Base-by-base conservation (phyloP, 2,329 filamentous ascomycete species). In the Fusarium concolor region DNA sequence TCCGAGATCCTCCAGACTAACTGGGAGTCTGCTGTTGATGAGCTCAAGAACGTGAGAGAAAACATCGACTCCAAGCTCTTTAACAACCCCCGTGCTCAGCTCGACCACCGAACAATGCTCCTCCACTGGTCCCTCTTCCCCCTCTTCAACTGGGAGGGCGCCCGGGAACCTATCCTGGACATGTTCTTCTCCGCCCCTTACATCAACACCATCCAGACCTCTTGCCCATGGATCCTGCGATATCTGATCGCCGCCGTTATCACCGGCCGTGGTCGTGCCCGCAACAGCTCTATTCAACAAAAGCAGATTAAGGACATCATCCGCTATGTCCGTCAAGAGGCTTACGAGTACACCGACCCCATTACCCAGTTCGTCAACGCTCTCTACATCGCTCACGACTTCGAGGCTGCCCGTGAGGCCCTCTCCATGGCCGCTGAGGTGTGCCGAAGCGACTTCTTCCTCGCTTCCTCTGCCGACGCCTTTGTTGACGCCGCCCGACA, bases 171-270 rank as follows among this genome's bases (percentile, higher is more conserved):
- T 73, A 88, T 99, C 75, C 93, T 96, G 77, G 96, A 99, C 75
- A 90, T 98, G 79, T 96, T 97, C 87, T 98, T 99, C 88, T 96
- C 92, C 69, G 92, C 94, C 70, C 88, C 93, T 75, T 99, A 93
- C 87, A 99, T 99, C 89, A 99, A 98, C 89, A 98, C 95, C 75
- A 97, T 99, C 80, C 96, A 99, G 87, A 97, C 96, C 62, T 92
- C 90, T 75, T 97, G 94, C 86, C 95, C 96, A 9, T 99, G 96
- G 96, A 90, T 97, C 69, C 87, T 99, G 75, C 91, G 96, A 74
- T 99, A 99, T 82, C 87, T 99, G 61, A 90, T 94, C 63, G 94
- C 94, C 49, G 92, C 95, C 71, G 95, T 99, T 76, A 97, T 99
- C 80, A 97, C 94, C 67, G 96, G 95, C 84, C 92, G 93, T 64